Evolutionary conservation across 305 asterid genomes (phyloP), one percentile per base, ranked within the genome.

Genomic region (Rubia occidens): DNA sequence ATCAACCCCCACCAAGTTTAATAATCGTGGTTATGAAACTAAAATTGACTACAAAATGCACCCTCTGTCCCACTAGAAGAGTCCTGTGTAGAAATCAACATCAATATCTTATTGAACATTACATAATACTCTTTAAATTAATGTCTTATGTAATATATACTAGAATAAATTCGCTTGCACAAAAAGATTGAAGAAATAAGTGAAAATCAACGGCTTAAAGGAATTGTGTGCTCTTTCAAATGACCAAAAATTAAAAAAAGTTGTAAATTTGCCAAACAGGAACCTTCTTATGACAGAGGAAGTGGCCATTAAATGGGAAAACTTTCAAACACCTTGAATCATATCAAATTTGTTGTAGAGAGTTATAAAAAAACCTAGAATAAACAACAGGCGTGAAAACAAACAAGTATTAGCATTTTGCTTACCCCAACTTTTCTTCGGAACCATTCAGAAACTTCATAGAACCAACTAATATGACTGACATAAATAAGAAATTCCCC

Each of bases 401-500:
- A 62, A 51, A 70, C 15, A 10, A 51, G 21, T 51, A 15, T 4
- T 35, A 43, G 51, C 26, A 68, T 44, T 60, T 65, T 71, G 54
- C 69, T 84, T 83, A 91, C 93, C 88, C 74, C 66, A 70, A 72
- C 71, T 72, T 63, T 70, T 75, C 73, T 60, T 75, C 68, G 32
- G 86, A 75, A 77, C 83, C 69, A 64, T 70, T 74, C 72, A 82
- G 82, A 76, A 84, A 81, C 69, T 76, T 83, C 80, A 78, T 75
- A 32, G 81, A 68, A 59, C 90, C 88, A 68, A 70, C 72, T 68
- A 84, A 75, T 68, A 86, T 65, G 56, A 73, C 75, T 49, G 74
- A 72, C 43, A 85, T 74, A 80, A 87, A 83, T 29, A 76, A 29
- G 61, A 86, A 64, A 76, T 89, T 91, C 72, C 88, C 91, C 59